Base-by-base conservation (phyloP, 441 rosid genomes). In the Melastoma candidum region DNA sequence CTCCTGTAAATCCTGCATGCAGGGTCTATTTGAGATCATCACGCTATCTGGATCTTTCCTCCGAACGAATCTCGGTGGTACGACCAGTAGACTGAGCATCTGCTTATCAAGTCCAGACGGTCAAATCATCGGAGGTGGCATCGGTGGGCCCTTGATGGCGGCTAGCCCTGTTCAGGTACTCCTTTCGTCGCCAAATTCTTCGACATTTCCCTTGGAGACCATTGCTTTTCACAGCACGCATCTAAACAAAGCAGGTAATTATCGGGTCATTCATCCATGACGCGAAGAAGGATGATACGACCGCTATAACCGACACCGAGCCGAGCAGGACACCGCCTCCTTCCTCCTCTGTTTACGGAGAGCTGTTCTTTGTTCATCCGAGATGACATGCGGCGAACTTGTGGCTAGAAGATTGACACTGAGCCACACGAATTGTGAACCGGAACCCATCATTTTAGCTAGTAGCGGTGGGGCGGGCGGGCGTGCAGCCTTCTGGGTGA, bases 131-230 rank as follows among this genome's bases (percentile, higher is more conserved):
- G 98, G 97, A 26, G 98, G 98, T 69, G 95, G 83, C 11, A 73
- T 93, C 59, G 92, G 87, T 36, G 92, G 85, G 49, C 90, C 77
- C 36, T 70, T 93, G 67, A 81, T 58, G 46, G 97, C 98, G 63
- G 88, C 87, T 9, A 89, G 97, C 48, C 90, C 95, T 26, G 97
- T 92, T 58, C 95, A 92, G 98, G 98, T 92, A 65, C 58, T 54
- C 44, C 26, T 0, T 51, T 26, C 22, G 11, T 49, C 12, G n/a
- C 9, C 47, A 1, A 32, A 25, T 26, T 67, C n/a, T 46, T 44
- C 50, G 24, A 63, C 61, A 45, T 51, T 36, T 25, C 24, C 52
- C 29, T 56, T 46, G 51, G 57, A 3, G 27, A 56, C 59, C 47
- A 53, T 36, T 65, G 47, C 5, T 17, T 45, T 27, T 4, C 11